These are phyloP conservation scores for Crucihimalaya himalaica DNA, from an alignment of 345 rosid genomes.

Conservation along the genomic window DNA sequence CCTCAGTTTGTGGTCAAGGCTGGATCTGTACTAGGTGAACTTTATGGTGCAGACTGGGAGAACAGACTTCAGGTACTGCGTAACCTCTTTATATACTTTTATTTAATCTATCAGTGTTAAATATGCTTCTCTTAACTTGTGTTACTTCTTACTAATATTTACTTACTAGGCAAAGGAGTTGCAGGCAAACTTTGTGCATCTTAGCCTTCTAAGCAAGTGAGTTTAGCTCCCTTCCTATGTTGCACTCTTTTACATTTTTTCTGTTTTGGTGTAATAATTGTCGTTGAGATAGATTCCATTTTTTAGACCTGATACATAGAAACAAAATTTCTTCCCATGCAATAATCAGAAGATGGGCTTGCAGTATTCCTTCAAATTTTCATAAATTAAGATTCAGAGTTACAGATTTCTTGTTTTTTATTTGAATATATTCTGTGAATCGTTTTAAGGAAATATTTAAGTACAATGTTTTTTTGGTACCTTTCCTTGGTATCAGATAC, in stretches of 20 bases:
- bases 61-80: conserved; percentile 76
- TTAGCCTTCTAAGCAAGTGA: conserved; percentile 84
- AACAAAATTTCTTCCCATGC: conserved; percentile 13
- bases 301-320: background rate
- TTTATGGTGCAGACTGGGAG: conserved; percentile 86
- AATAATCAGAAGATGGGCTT: conserved; percentile 11
- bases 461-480: conserved; percentile 19
- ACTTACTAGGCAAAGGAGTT: conserved; percentile 73
- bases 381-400: background rate
- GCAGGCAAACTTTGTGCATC: conserved; percentile 83
- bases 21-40: conserved; percentile 60
- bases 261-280: conserved; percentile 6
- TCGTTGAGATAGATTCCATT: background rate
- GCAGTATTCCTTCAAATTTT: background rate
- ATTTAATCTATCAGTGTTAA: background rate
- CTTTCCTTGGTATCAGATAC: conserved; percentile 51
- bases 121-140: conserved; percentile 10
- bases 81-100: background rate
- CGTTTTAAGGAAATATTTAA: background rate
- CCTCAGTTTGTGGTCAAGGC: conserved; percentile 91
- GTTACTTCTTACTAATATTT: conserved; percentile 12
- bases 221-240: conserved; percentile 26
- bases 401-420: background rate
- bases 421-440: conserved; percentile 15
- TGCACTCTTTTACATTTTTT: conserved; percentile 12